Conservation (phyloP, 2,329 filamentous ascomycete species). For the Claviceps digitariae region DNA sequence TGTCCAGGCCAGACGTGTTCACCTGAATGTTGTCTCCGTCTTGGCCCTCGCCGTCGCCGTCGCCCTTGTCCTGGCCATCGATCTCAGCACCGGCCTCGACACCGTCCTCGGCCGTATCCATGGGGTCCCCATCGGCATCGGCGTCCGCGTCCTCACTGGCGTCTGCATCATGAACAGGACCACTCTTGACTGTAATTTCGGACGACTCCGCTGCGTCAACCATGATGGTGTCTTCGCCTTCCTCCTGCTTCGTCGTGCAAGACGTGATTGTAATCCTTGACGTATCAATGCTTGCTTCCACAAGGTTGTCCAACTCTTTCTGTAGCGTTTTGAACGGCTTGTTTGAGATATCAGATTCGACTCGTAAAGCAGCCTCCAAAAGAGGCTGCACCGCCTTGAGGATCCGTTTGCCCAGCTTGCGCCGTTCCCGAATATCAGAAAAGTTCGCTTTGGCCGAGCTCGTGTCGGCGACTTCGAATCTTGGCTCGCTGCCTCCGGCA, state of each 20-base stretch:
- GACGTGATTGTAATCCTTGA: constrained; percentile 26
- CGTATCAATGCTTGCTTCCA: constrained; percentile 53
- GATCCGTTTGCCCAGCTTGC: constrained; percentile 78
- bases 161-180: constrained; percentile 9
- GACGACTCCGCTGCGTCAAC: constrained; percentile 29
- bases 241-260: constrained; percentile 24
- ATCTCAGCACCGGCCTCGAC: constrained; percentile 15
- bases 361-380: constrained; percentile 60
- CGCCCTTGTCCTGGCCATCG: constrained; percentile 22
- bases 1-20: constrained; percentile 26
- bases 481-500: constrained; percentile 8
- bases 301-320: constrained; percentile 58
- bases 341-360: constrained; percentile 68
- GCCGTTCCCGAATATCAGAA: constrained; percentile 64
- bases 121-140: constrained; percentile 18
- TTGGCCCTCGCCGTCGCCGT: constrained; percentile 15
- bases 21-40: constrained; percentile 31
- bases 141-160: constrained; percentile 12
- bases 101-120: constrained; percentile 24
- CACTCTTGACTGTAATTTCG: constrained; percentile 33
- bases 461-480: constrained; percentile 27
- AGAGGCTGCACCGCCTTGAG: constrained; percentile 68
- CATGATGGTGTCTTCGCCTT: constrained; percentile 36
- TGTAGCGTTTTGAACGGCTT: constrained; percentile 57
- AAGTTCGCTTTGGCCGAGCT: constrained; percentile 38